These are phyloP conservation scores for Trapa bicornis DNA, from an alignment of 345 rosid species.

Conservation along the genomic window DNA sequence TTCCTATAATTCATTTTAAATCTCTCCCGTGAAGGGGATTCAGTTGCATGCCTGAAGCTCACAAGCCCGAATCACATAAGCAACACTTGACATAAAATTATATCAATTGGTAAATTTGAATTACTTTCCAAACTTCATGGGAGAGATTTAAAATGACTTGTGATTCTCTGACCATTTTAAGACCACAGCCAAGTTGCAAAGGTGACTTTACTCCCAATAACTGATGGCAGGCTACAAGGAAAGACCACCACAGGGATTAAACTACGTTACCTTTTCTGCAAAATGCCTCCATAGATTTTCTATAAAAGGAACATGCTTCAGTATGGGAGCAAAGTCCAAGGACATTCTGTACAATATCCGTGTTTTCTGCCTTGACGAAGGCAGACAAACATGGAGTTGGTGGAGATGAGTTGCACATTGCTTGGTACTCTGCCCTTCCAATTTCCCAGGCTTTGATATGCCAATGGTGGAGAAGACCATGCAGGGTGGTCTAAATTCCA, in stretches of 20 bases:
- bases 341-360: slow-evolving; percentile 88
- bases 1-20: no score
- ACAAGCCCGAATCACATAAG: no score
- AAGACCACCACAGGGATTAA: neutral
- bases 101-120: neutral
- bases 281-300: slow-evolving; percentile 79
- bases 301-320: slow-evolving; percentile 81
- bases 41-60: no score
- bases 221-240: neutral
- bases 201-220: neutral
- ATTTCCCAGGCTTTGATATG: slow-evolving; percentile 89
- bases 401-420: slow-evolving; percentile 91
- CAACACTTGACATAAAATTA: no score
- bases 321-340: slow-evolving; percentile 78
- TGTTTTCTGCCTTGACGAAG: slow-evolving; percentile 75
- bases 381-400: slow-evolving; percentile 93
- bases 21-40: no score
- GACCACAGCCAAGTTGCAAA: neutral
- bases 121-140: neutral
- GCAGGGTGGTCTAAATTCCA: slow-evolving; percentile 97
- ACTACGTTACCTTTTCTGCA: slow-evolving; percentile 64
- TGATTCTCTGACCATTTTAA: neutral
- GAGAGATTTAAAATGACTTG: neutral
- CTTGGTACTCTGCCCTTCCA: slow-evolving; percentile 61
- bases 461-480: slow-evolving; percentile 91